phyloP scores from a whole-genome alignment of 1,284 basidiomycete species.

The Wolfiporia cocos region DNA sequence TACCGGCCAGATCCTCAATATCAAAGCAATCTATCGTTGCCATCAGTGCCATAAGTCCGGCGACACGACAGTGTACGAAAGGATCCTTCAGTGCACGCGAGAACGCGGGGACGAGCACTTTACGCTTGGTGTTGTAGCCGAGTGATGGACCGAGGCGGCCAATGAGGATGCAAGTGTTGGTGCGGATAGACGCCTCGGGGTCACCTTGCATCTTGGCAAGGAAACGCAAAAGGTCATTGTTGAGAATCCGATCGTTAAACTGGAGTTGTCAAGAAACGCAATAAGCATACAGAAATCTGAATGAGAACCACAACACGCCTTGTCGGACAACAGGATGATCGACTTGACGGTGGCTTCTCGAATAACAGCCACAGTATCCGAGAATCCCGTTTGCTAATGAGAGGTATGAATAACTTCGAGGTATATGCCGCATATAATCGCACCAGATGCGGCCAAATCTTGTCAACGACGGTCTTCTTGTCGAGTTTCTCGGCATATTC shows the following conservation, averaged over 20 bases:
- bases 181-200: constrained; percentile 90
- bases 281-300: neutral
- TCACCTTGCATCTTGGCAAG: constrained; percentile 94
- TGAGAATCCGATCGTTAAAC: constrained; percentile 89
- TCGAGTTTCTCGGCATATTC: constrained; percentile 88
- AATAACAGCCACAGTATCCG: constrained; percentile 90
- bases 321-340: constrained; percentile 79
- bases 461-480: constrained; percentile 78
- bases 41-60: constrained; percentile 95
- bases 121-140: constrained; percentile 85
- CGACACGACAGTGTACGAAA: constrained; percentile 92
- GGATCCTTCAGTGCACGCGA: constrained; percentile 85
- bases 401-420: neutral
- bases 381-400: constrained; percentile 85
- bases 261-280: constrained; percentile 23
- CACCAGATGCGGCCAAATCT: constrained; percentile 91
- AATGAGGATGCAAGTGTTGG: constrained; percentile 96
- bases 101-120: constrained; percentile 95
- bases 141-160: constrained; percentile 86
- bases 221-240: constrained; percentile 92
- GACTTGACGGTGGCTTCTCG: constrained; percentile 93
- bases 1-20: constrained; percentile 81
- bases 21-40: constrained; percentile 92
- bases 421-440: neutral
- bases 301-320: constrained; percentile 43